Conservation (phyloP, 495 filamentous ascomycete genomes). For the Staphylotrichum tortipilum region DNA sequence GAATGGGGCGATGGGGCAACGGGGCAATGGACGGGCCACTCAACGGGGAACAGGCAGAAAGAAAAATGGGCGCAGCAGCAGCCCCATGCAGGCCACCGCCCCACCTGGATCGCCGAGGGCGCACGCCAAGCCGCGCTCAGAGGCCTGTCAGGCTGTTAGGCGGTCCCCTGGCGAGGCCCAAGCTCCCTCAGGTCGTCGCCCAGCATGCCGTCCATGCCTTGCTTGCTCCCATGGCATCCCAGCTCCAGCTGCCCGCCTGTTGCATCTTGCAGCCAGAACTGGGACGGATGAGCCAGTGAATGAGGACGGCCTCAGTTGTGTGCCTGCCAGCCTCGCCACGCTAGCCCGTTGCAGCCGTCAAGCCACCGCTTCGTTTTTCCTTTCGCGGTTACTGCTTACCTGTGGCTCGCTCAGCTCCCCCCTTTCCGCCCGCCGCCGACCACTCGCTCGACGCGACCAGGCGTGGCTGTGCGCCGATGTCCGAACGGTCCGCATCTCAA, state of each 20-base stretch:
- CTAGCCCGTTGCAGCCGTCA: neutral
- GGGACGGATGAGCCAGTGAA: too few relatives aligned
- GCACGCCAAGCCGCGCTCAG: neutral
- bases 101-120: slow-evolving; percentile 3
- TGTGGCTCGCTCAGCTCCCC: neutral
- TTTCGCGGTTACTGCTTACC: slow-evolving; percentile 7
- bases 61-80: slow-evolving; percentile 13
- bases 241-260: neutral
- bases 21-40: too few relatives aligned
- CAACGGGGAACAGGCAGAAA: too few relatives aligned
- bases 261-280: too few relatives aligned
- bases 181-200: neutral
- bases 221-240: too few relatives aligned
- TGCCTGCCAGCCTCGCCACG: slow-evolving; percentile 3
- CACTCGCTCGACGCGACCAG: too few relatives aligned
- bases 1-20: slow-evolving; percentile 9
- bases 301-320: too few relatives aligned
- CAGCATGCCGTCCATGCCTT: too few relatives aligned
- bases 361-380: slow-evolving; percentile 9
- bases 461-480: neutral
- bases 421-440: neutral
- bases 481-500: too few relatives aligned
- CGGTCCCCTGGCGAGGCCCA: neutral
- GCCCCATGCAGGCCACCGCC: slow-evolving; percentile 6
- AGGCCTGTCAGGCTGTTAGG: slow-evolving; percentile 3